phyloP scores from a whole-genome alignment of 1,139 yeast genomes.

The Wickerhamomyces sp. region DNA sequence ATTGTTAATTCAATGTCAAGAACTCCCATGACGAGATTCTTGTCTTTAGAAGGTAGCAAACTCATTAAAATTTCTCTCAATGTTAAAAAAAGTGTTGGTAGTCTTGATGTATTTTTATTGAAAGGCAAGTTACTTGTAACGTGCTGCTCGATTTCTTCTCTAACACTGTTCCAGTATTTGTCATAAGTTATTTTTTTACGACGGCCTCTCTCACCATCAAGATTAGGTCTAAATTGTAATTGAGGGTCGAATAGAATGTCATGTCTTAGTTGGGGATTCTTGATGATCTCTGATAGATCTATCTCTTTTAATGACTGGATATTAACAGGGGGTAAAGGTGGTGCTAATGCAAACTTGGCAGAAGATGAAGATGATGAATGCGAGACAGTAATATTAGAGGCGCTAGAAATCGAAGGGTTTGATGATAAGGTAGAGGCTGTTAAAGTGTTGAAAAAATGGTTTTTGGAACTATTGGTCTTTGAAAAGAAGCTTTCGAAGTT shows the following conservation, averaged over 20 bases:
- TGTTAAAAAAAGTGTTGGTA: conserved; percentile 68
- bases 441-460: conserved; percentile 1
- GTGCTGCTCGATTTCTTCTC: conserved; percentile 22
- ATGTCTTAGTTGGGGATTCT: conserved; percentile 89
- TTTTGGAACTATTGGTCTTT: conserved; percentile 1
- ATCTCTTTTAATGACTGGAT: conserved; percentile 80
- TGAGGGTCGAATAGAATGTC: conserved; percentile 92
- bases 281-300: conserved; percentile 82
- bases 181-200: conserved; percentile 73
- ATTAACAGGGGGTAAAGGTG: conserved; percentile 73
- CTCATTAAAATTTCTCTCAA: conserved; percentile 72
- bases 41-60: conserved; percentile 75
- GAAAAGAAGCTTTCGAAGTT: conserved; percentile 4
- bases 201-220: conserved; percentile 86
- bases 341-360: background rate
- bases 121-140: conserved; percentile 26
- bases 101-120: conserved; percentile 41
- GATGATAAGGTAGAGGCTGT: background rate
- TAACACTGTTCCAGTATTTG: conserved; percentile 76
- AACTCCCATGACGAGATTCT: conserved; percentile 62
- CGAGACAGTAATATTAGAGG: too few species aligned
- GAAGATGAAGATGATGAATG: conserved; percentile 2
- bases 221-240: conserved; percentile 85
- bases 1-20: conserved; percentile 74
- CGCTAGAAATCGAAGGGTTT: too few species aligned